Evolutionary conservation across 1,284 basidiomycete genomes (phyloP).

Genomic region (Prillingera fragicola): DNA sequence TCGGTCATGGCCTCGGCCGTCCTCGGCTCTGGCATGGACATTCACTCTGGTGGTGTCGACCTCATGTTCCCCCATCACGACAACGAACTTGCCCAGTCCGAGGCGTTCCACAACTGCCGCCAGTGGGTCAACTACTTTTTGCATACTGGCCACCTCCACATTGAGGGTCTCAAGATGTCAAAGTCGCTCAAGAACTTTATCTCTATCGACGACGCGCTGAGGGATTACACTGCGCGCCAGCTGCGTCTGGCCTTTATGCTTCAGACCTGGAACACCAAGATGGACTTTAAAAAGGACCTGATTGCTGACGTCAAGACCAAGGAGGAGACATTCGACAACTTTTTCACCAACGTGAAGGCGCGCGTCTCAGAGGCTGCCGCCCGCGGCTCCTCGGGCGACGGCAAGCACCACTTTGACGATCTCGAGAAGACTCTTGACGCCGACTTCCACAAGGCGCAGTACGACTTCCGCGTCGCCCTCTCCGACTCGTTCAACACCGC

Average conservation of each 20-base stretch:
- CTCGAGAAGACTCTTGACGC: conserved; percentile 62
- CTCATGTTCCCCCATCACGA: conserved; percentile 99
- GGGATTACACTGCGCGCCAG: conserved; percentile 79
- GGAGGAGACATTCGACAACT: conserved; percentile 88
- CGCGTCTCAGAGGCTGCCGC: conserved; percentile 53
- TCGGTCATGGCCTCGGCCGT: conserved; percentile 97
- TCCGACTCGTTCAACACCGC: conserved; percentile 99
- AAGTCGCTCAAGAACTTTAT: conserved; percentile 99
- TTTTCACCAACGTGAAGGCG: conserved; percentile 84
- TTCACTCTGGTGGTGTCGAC: conserved; percentile 96
- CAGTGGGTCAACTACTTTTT: conserved; percentile 99
- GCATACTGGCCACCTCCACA: conserved; percentile 97
- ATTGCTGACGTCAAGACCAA: conserved; percentile 80
- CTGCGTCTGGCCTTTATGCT: conserved; percentile 89
- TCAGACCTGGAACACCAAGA: conserved; percentile 84
- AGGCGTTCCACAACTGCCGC: conserved; percentile 86
- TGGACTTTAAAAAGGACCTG: conserved; percentile 89
- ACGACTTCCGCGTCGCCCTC: conserved; percentile 77
- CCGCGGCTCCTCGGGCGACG: conserved; percentile 39
- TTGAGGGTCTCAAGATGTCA: conserved; percentile 98
- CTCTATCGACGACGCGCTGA: conserved; percentile 92
- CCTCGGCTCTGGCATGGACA: conserved; percentile 89
- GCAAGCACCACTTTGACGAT: conserved; percentile 52
- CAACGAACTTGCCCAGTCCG: conserved; percentile 96
- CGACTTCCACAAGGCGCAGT: conserved; percentile 66